Percentiles rank a stretch among this genome's conserved stretches.
Evolutionary conservation across 192 early-diverging fungal genomes (phyloP).

Genomic region (Geranomyces variabilis): DNA sequence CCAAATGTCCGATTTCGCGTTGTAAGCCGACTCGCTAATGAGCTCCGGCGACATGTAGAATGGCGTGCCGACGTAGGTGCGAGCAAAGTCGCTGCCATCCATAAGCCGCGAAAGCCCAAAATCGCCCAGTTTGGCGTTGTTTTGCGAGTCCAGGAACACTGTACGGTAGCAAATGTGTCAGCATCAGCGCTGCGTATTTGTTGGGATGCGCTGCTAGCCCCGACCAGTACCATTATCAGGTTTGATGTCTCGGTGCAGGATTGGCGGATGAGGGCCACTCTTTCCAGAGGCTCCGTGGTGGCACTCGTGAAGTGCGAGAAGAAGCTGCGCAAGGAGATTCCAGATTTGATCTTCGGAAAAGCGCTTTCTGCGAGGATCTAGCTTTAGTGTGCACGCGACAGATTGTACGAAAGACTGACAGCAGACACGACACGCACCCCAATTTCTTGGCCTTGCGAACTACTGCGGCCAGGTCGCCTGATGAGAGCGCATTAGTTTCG

Average conservation of each 20-base stretch:
- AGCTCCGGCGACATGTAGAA: slow-evolving; percentile 84
- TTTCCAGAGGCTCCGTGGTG: slow-evolving; percentile 52
- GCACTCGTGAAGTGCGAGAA: slow-evolving; percentile 71
- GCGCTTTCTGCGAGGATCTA: slow-evolving; percentile 36
- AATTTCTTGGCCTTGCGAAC: slow-evolving; percentile 67
- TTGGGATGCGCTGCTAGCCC: neutral
- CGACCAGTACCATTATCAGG: slow-evolving; percentile 62
- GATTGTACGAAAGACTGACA: neutral
- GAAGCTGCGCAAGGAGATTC: slow-evolving; percentile 66
- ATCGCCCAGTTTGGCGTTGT: slow-evolving; percentile 77
- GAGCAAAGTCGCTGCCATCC: slow-evolving; percentile 66
- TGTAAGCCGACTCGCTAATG: slow-evolving; percentile 67
- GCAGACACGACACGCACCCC: slow-evolving; percentile 24
- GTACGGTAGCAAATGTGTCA: neutral
- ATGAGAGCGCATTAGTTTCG: neutral
- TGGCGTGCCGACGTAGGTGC: slow-evolving; percentile 77
- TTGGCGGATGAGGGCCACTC: slow-evolving; percentile 47
- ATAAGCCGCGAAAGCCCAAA: slow-evolving; percentile 75
- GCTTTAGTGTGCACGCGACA: neutral
- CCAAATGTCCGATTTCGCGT: slow-evolving; percentile 77
- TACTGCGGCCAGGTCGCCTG: slow-evolving; percentile 67
- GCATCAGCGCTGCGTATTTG: neutral
- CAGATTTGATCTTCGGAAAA: slow-evolving; percentile 71
- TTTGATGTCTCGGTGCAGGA: slow-evolving; percentile 75
- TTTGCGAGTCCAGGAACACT: slow-evolving; percentile 69